Evolutionary conservation across 306 rosid genomes (phyloP).

Genomic region (Dalbergia cochinchinensis): DNA sequence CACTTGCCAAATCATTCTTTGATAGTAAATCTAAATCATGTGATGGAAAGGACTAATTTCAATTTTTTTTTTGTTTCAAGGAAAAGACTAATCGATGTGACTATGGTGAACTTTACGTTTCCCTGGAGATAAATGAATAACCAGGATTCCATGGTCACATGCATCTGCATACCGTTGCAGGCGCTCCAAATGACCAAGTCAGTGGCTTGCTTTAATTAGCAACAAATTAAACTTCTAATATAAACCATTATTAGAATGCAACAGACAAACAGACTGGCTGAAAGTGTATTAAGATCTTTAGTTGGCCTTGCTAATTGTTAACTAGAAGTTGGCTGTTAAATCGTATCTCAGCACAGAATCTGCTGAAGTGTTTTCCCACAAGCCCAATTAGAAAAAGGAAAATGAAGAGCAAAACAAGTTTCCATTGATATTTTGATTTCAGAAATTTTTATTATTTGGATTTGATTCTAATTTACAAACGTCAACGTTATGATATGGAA

Average conservation of each 20-base stretch:
- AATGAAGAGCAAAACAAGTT: not conserved
- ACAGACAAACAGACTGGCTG: constrained; percentile 41
- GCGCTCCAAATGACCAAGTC: constrained; percentile 41
- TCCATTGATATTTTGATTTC: not conserved
- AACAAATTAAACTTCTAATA: constrained; percentile 5
- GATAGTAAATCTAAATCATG: not conserved
- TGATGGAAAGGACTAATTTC: constrained; percentile 11
- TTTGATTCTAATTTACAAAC: constrained; percentile 7
- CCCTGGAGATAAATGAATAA: not conserved
- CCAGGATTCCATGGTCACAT: constrained; percentile 51
- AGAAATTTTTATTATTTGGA: not conserved
- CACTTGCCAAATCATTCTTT: constrained; percentile 9
- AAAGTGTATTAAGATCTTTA: constrained; percentile 19
- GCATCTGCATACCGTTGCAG: constrained; percentile 48
- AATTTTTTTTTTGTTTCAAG: not conserved
- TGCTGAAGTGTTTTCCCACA: constrained; percentile 23
- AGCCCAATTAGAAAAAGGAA: not conserved
- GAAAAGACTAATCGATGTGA: not conserved
- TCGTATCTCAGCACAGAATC: constrained; percentile 36
- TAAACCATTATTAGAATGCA: constrained; percentile 29
- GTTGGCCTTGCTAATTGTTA: constrained; percentile 23
- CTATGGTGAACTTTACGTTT: constrained; percentile 2
- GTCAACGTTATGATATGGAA: not conserved
- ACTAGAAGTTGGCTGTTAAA: constrained; percentile 5
- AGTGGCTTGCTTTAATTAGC: constrained; percentile 44